Percentiles rank a stretch among this genome's conserved stretches.
Evolutionary conservation across 768 basidiomycete species (phyloP).

Genomic region (Peribolospora kevripleyi): DNA sequence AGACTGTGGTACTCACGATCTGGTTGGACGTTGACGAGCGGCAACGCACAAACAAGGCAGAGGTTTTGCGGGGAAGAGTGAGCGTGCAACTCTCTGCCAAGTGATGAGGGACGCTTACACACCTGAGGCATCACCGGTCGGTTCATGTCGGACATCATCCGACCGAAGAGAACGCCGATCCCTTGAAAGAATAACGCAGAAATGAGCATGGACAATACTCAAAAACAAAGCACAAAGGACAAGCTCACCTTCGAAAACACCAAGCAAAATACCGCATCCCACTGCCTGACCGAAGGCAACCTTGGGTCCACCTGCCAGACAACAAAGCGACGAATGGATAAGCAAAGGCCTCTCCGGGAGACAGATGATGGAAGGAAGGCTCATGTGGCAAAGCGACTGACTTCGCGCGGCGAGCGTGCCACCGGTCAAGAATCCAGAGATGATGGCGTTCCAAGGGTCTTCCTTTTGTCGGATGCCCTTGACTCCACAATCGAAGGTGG

Average conservation of each 20-base stretch:
- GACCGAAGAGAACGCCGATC: conserved; percentile 71
- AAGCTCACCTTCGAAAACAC: conserved; percentile 23
- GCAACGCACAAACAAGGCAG: too few relatives aligned
- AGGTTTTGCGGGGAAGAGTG: too few relatives aligned
- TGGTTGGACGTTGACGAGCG: too few relatives aligned
- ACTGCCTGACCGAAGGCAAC: conserved; percentile 79
- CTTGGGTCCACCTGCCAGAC: conserved; percentile 54
- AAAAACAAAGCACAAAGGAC: neutral
- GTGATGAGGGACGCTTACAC: too few relatives aligned
- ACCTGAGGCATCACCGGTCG: conserved; percentile 25
- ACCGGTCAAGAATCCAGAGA: conserved; percentile 95
- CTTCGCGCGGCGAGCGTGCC: conserved; percentile 83
- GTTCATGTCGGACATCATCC: conserved; percentile 63
- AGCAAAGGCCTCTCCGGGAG: neutral
- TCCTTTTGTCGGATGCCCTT: conserved; percentile 28
- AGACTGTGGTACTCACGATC: too few relatives aligned
- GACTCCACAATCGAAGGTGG: conserved; percentile 91
- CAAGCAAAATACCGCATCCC: conserved; percentile 83
- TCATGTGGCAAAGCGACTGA: conserved; percentile 25
- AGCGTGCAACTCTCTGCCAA: too few relatives aligned
- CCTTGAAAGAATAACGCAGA: conserved; percentile 45
- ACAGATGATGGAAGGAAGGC: neutral
- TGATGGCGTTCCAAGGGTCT: conserved; percentile 79
- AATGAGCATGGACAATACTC: neutral
- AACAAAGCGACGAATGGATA: too few relatives aligned